Base-by-base conservation (phyloP, 495 filamentous ascomycete species). In the Neurospora tetrasperma region DNA sequence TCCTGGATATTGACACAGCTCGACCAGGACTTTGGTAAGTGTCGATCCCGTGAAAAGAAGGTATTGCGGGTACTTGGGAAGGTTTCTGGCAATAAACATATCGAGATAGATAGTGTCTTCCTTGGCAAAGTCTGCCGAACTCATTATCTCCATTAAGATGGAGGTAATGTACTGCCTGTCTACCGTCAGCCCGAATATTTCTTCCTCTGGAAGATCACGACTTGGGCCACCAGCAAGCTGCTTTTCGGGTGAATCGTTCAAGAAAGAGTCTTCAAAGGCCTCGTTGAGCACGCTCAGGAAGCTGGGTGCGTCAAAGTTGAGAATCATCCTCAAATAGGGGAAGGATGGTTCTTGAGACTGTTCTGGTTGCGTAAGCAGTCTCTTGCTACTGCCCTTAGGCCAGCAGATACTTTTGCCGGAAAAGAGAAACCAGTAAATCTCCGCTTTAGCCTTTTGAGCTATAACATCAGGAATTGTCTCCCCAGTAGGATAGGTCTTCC, bases 281-380 rank as follows among this genome's bases (percentile, higher is more conserved):
- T 99, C 96, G 75, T 99, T 98, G 23, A 99, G 83, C 76, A 95
- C 94, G 81, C 94, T 98, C 81, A 99, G 87, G 75, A 98, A 94
- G 82, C 93, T 98, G 4, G 93, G 86, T 0, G 96, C 88, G 80
- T 98, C 93, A 74, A 96, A 98, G 70, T 93, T 88, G 35, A 99
- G 85, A 70, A 98, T 90, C 75, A 91, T 87, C 40, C 91, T 88
- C 3, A 99, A 88, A 79, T 95, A 93, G 5, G 92, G 91, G 77
- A 94, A 97, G 1, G 90, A 88, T 1, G 90, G 91, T 73, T 93
- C 88, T 20, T 83, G 76, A 0, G 80, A 76, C 73, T 85, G 80
- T 12, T 79, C 75, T 7, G 82, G 81, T n/a, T 78, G 85, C 8
- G 85, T 92, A 69, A 86, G 82, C 69, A 90, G 85, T 10, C 82